These are phyloP conservation scores for Arachnomyces sp. DNA, from an alignment of 2,329 filamentous ascomycete genomes.

Conservation along the genomic window DNA sequence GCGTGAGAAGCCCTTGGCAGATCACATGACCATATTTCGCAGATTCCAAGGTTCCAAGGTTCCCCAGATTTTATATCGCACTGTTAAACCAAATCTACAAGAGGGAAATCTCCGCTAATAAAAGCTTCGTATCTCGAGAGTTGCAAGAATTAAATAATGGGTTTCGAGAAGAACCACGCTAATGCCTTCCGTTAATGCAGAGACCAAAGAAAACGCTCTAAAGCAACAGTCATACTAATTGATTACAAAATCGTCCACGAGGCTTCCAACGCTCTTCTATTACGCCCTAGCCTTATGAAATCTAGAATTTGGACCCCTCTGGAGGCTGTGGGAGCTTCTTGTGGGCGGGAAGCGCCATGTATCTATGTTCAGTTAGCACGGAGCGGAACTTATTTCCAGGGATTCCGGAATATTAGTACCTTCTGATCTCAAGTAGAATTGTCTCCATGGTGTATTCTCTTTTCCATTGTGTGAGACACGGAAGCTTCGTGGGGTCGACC, in stretches of 20 bases:
- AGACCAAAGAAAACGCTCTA: slow-evolving; percentile 29
- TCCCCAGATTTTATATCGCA: not conserved
- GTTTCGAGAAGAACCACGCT: slow-evolving; percentile 21
- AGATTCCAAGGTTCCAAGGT: not conserved
- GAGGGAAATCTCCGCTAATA: too few relatives aligned
- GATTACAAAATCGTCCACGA: slow-evolving; percentile 15
- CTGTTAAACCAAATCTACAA: not conserved
- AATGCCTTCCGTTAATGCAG: slow-evolving; percentile 29
- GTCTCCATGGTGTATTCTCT: slow-evolving; percentile 93
- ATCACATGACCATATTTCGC: not conserved
- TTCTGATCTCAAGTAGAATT: slow-evolving; percentile 74
- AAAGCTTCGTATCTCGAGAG: too few relatives aligned
- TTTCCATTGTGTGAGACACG: slow-evolving; percentile 84
- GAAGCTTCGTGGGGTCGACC: slow-evolving; percentile 76
- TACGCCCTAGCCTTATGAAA: slow-evolving; percentile 15
- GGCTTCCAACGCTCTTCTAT: slow-evolving; percentile 22
- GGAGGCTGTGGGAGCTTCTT: slow-evolving; percentile 94
- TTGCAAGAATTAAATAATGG: slow-evolving; percentile 8
- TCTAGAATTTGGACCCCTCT: slow-evolving; percentile 62
- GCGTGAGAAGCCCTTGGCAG: not conserved
- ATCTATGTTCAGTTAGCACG: slow-evolving; percentile 45
- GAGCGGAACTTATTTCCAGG: slow-evolving; percentile 10
- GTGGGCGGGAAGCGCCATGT: slow-evolving; percentile 83
- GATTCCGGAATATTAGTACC: slow-evolving; percentile 41
- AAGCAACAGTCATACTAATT: slow-evolving; percentile 14